Conservation (phyloP, 352 stramenopile species). For the Phytopythium cucurbitacearum region DNA sequence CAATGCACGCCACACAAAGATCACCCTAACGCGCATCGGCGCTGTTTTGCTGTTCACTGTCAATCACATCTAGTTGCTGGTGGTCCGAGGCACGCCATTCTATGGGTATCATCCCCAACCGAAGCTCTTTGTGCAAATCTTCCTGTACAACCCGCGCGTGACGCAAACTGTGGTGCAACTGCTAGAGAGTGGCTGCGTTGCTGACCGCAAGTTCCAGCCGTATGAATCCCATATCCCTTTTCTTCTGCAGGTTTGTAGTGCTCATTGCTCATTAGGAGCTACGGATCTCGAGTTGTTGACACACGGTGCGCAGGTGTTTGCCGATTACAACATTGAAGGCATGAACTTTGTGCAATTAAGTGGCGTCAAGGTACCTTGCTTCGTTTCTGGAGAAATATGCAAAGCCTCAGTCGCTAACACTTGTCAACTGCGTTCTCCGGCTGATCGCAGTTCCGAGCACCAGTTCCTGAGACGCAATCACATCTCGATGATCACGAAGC, state of each 20-base stretch:
- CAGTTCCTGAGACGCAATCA: conserved; percentile 46
- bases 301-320: conserved; percentile 57
- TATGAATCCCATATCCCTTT: conserved; percentile 90
- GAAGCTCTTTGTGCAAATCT: conserved; percentile 86
- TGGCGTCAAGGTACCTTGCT: conserved; percentile 50
- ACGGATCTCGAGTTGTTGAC: background rate
- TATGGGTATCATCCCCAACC: conserved; percentile 82
- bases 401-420: background rate
- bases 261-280: background rate
- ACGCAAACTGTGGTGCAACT: conserved; percentile 64
- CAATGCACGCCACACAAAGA: background rate
- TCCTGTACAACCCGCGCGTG: conserved; percentile 80
- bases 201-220: conserved; percentile 70
- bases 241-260: conserved; percentile 61
- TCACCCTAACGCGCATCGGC: background rate
- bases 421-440: background rate
- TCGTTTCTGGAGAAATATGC: background rate
- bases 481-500: conserved; percentile 26
- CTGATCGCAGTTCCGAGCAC: conserved; percentile 53
- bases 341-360: conserved; percentile 82
- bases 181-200: conserved; percentile 80
- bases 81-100: conserved; percentile 86
- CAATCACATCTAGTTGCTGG: conserved; percentile 48
- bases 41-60: background rate
- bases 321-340: conserved; percentile 91